phyloP scores from a whole-genome alignment of 192 early-diverging fungal genomes.

The Coemansia erecta region DNA sequence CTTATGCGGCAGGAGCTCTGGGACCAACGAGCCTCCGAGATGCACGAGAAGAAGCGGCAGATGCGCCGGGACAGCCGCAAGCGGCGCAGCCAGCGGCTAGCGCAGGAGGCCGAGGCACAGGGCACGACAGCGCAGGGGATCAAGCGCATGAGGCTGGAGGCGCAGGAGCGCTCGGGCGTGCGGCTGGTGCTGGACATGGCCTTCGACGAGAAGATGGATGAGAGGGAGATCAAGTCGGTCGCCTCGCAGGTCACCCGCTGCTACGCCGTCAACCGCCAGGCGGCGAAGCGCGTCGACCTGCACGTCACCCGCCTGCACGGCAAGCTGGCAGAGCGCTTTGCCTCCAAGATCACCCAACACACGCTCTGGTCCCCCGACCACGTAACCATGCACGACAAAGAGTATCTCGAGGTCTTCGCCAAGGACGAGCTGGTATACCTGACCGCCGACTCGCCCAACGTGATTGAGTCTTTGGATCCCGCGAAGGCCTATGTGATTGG shows the following conservation, averaged over 20 bases:
- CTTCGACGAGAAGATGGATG: conserved; percentile 76
- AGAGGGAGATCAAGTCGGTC: conserved; percentile 71
- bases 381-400: conserved; percentile 22
- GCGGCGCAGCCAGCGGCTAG: conserved; percentile 53
- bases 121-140: conserved; percentile 24
- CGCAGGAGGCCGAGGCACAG: conserved; percentile 17
- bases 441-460: conserved; percentile 83
- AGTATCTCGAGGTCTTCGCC: conserved; percentile 49
- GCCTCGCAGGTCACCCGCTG: conserved; percentile 72
- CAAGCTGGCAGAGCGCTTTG: conserved; percentile 53
- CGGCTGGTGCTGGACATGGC: conserved; percentile 75
- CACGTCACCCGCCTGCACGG: conserved; percentile 61
- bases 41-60: conserved; percentile 42
- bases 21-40: conserved; percentile 45
- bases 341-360: conserved; percentile 41
- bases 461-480: conserved; percentile 66
- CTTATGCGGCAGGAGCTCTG: conserved; percentile 63
- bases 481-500: conserved; percentile 85
- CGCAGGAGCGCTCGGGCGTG: conserved; percentile 55
- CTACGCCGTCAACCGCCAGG: conserved; percentile 67
- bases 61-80: conserved; percentile 54
- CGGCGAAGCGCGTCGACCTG: conserved; percentile 55
- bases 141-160: conserved; percentile 26
- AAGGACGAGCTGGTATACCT: conserved; percentile 78
- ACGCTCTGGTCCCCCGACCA: conserved; percentile 53